phyloP scores from a whole-genome alignment of 2,329 filamentous ascomycete species.

The Nothopassalora personata region DNA sequence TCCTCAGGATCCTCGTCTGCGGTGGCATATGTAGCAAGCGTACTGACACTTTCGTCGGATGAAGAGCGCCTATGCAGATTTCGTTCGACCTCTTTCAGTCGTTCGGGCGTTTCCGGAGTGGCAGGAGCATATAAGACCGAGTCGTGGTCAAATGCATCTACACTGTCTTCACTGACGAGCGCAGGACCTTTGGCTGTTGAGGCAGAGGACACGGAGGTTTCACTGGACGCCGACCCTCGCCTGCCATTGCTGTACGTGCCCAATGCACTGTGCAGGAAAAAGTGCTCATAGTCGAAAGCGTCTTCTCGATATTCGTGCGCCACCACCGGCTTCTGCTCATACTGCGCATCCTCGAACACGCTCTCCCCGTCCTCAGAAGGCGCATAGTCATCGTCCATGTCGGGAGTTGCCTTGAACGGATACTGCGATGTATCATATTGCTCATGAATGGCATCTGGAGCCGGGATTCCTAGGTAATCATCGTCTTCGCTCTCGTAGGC shows the following conservation, averaged over 20 bases:
- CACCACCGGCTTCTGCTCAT: conserved; percentile 27
- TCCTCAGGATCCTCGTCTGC: conserved; percentile 51
- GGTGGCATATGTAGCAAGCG: conserved; percentile 58
- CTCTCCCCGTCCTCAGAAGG: conserved; percentile 28
- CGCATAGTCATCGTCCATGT: conserved; percentile 14
- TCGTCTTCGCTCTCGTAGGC: neutral
- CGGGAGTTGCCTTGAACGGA: conserved; percentile 12
- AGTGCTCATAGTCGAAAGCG: conserved; percentile 94
- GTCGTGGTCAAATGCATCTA: conserved; percentile 18
- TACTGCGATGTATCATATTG: conserved; percentile 20
- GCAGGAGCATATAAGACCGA: conserved; percentile 22
- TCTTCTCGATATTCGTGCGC: conserved; percentile 88
- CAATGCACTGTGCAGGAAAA: conserved; percentile 89
- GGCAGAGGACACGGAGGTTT: conserved; percentile 43
- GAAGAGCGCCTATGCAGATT: conserved; percentile 43
- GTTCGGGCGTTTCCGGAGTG: conserved; percentile 31
- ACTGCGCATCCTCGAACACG: conserved; percentile 42
- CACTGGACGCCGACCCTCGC: conserved; percentile 19
- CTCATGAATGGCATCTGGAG: conserved; percentile 7
- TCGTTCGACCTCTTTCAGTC: conserved; percentile 31
- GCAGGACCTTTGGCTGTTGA: conserved; percentile 44
- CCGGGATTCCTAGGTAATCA: conserved; percentile 20
- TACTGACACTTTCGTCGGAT: conserved; percentile 57
- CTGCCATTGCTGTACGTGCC: conserved; percentile 61
- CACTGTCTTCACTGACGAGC: conserved; percentile 10